These are phyloP conservation scores for Pholiota adiposa DNA, from an alignment of 1,284 basidiomycete species.

Conservation along the genomic window DNA sequence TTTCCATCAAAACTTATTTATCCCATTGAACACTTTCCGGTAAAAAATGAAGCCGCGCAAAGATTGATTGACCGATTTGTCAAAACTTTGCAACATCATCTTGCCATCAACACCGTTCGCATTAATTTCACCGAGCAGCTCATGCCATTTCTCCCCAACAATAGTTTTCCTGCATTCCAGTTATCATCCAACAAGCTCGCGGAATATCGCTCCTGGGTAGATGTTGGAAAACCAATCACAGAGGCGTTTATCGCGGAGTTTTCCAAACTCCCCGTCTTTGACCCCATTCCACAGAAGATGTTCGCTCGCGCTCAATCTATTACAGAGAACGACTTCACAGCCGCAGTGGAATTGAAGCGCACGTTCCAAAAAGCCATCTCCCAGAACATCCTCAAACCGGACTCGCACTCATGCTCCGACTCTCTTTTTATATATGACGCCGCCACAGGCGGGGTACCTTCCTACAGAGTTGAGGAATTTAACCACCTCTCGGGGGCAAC, in stretches of 20 bases:
- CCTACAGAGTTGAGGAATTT: constrained; percentile 36
- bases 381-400: constrained; percentile 29
- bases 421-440: constrained; percentile 40
- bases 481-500: constrained; percentile 33
- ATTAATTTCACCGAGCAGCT: constrained; percentile 34
- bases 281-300: constrained; percentile 33
- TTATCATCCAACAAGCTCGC: constrained; percentile 33
- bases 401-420: constrained; percentile 37
- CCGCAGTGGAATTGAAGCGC: constrained; percentile 28
- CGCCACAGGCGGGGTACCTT: constrained; percentile 35
- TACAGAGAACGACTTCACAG: constrained; percentile 29
- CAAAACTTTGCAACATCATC: constrained; percentile 24
- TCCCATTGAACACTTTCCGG: constrained; percentile 38
- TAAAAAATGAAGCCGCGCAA: constrained; percentile 33
- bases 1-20: constrained; percentile 36
- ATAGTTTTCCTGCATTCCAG: constrained; percentile 32
- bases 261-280: constrained; percentile 29
- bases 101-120: constrained; percentile 28
- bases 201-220: constrained; percentile 37
- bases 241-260: constrained; percentile 25
- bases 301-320: constrained; percentile 30
- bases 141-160: constrained; percentile 32
- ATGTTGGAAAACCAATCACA: constrained; percentile 34
- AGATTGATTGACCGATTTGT: constrained; percentile 33
- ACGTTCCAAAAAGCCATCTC: constrained; percentile 28